Base-by-base conservation (phyloP, 495 filamentous ascomycete species). In the Schizothecium vesticola region DNA sequence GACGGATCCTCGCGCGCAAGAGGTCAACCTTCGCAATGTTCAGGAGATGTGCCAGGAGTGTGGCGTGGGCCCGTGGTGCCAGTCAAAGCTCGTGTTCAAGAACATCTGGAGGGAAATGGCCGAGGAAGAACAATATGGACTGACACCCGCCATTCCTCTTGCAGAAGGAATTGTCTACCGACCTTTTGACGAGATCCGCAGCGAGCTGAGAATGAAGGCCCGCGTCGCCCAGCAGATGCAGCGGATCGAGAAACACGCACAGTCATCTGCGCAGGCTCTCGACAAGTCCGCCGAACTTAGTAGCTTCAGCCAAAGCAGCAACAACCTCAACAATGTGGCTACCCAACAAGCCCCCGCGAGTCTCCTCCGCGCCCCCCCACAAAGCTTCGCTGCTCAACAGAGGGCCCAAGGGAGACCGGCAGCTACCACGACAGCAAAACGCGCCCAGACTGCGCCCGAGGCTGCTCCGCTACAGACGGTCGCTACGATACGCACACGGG, bases 131-230 rank as follows among this genome's bases (percentile, higher is more conserved):
- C 84, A 88, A 51, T 86, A 86, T 59, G 88, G 89, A 10, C 79
- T 90, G 33, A 89, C 87, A 11, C 91, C 91, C 2, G 75, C 86
- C 4, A 87, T 94, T 58, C 91, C 91, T 4, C 77, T 94, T 28
- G 85, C 87, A 0, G 83, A 85, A 58, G 87, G 88, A 51, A 83
- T 88, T 65, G 88, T 94, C 12, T 94, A 94, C 74, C 78, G 83
- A 31, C 85, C 84, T 13, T 87, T 84, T 59, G 79, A 84, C 29
- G 81, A 76, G 68, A 73, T 75, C 71, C 72, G 67, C 69, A 79
- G 51, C 57, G 81, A 77, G 73, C 76, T 76, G 43, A 76, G 60
- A 56, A 75, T 76, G 22, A 72, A 67, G 75, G 71, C 61, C 33
- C 72, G 73, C 9, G 68, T 75, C 3, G 74, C 75, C 66, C 65